Evolutionary conservation across 345 rosid species (phyloP), one percentile per base, ranked within the genome.

Genomic region (Mallotus nudiflorus): DNA sequence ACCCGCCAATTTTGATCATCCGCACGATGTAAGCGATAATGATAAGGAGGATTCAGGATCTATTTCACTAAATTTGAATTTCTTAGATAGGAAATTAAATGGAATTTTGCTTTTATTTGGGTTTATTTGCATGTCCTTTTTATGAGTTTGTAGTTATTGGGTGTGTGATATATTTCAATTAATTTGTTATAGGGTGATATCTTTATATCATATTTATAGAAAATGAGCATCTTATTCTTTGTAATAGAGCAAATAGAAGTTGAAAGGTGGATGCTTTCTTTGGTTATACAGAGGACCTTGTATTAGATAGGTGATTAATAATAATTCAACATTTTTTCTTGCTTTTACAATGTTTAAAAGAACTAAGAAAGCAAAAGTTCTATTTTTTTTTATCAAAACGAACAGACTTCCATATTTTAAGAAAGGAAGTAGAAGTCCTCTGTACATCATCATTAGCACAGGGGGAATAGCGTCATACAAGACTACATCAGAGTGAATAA

Each of bases 1-100:
- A 0, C 96, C 97, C 0, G 73, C 93, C 6, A 85, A 84, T 77
- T 89, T 92, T 35, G 77, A 85, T 63, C 75, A 92, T 55, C 98
- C 98, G 22, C 74, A 57, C 24, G 80, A 83, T 18, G 75, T 76
- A 3, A 76, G 73, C 4, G 74, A 78, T 6, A 83, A 77, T 45
- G 82, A 84, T 68, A 71, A 67, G 29, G 71, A 60, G 45, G 53
- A 67, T 16, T 78, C 87, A 1, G 75, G 81, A 0, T 70, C 89
- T 10, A 14, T 64, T 71, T 62, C 82, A 55, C 66, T 85, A 2
- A 20, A 64, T 62, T 45, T 37, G 39, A 75, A 54, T 16, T 52
- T 22, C 22, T 13, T 55, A 12, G 18, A 25, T 11, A 10, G 31
- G 27, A 82, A 66, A 70, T 56, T 59, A 0, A 62, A 69, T 62